Conservation (phyloP, 2,329 filamentous ascomycete genomes). For the Penicillium sclerotiorum region DNA sequence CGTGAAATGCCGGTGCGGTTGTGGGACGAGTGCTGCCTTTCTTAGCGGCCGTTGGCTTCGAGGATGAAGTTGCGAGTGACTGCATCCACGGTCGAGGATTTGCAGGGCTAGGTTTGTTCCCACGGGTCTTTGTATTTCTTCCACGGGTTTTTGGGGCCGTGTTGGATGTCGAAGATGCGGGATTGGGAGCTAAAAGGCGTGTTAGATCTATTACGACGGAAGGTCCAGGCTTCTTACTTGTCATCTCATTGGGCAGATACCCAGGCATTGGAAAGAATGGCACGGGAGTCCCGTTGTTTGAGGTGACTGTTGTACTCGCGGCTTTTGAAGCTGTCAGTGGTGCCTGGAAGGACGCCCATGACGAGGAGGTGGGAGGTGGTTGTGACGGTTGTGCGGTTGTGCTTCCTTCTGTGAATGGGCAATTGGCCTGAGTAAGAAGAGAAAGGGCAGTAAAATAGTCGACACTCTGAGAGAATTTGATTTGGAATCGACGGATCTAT, state of each 20-base stretch:
- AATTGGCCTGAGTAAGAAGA: conserved; percentile 45
- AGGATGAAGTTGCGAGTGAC: not conserved
- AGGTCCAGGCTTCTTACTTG: conserved; percentile 15
- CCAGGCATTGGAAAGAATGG: conserved; percentile 7
- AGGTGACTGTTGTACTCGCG: conserved; percentile 2
- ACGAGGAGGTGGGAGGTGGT: conserved; percentile 30
- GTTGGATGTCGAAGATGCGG: conserved; percentile 9
- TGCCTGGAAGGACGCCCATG: conserved; percentile 22
- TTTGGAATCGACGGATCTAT: conserved; percentile 49
- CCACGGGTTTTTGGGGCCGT: too few relatives aligned
- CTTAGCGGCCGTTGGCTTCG: not conserved
- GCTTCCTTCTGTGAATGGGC: conserved; percentile 46
- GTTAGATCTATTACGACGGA: not conserved
- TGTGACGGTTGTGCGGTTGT: conserved; percentile 22
- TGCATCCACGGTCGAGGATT: not conserved
- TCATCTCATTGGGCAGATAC: conserved; percentile 4
- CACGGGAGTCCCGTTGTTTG: conserved; percentile 6
- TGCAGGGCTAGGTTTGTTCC: not conserved
- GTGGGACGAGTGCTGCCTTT: conserved; percentile 20
- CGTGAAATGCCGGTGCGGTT: conserved; percentile 31
- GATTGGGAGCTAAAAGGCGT: conserved; percentile 7
- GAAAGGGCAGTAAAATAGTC: conserved; percentile 47
- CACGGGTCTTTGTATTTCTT: too few relatives aligned
- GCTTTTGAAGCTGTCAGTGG: conserved; percentile 10
- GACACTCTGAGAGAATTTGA: conserved; percentile 44